Evolutionary conservation across 1,139 yeast genomes (phyloP).

Genomic region (Zhuliangozyma blackwelliae): DNA sequence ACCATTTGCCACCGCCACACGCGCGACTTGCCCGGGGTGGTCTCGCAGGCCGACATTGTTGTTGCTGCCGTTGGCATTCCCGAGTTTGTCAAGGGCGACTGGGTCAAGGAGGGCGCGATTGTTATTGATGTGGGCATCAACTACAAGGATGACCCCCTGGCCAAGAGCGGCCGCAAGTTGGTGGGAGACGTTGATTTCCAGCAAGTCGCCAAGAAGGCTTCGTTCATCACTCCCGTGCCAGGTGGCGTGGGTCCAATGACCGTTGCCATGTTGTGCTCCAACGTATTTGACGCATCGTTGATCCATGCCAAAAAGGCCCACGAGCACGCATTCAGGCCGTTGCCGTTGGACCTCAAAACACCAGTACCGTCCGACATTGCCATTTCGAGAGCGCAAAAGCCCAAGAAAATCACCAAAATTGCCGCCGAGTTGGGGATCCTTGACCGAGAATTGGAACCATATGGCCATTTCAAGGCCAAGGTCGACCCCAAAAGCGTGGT

Average conservation of each 20-base stretch:
- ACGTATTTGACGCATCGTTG: conserved; percentile 64
- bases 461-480: conserved; percentile 73
- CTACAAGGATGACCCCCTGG: conserved; percentile 58
- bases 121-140: conserved; percentile 81
- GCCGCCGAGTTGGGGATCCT: conserved; percentile 64
- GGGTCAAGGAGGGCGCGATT: conserved; percentile 66
- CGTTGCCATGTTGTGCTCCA: conserved; percentile 73
- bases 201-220: conserved; percentile 51
- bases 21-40: conserved; percentile 43
- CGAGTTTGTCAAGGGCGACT: conserved; percentile 64
- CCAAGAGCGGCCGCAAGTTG: conserved; percentile 60
- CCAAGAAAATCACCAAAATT: conserved; percentile 59
- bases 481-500: conserved; percentile 53
- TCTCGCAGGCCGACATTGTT: conserved; percentile 65
- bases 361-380: conserved; percentile 79
- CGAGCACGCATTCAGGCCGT: conserved; percentile 42
- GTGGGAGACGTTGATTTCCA: conserved; percentile 78
- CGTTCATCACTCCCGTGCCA: conserved; percentile 75
- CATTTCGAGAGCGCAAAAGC: conserved; percentile 68
- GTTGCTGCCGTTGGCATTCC: conserved; percentile 77
- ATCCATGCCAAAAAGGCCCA: conserved; percentile 47
- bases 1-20: conserved; percentile 68
- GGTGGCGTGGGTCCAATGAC: conserved; percentile 94
- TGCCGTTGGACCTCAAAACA: conserved; percentile 43
- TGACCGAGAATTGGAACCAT: conserved; percentile 63